phyloP scores from a whole-genome alignment of 2,329 filamentous ascomycete species.

The Dothideomycetes sp. region DNA sequence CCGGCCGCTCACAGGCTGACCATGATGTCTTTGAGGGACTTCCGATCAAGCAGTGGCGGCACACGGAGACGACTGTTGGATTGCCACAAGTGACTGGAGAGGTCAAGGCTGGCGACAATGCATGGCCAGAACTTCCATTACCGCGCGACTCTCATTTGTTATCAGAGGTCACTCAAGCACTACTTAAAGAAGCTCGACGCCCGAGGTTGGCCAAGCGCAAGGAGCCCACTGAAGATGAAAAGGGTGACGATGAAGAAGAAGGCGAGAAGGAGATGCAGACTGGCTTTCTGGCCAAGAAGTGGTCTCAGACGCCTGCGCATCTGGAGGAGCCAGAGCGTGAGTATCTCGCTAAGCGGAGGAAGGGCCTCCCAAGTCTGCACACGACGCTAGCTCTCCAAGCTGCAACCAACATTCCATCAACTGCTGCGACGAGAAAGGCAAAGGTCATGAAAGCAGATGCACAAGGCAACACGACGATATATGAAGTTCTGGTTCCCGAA shows the following conservation, averaged over 20 bases:
- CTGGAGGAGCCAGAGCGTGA: conserved; percentile 48
- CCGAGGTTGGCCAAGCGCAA: conserved; percentile 64
- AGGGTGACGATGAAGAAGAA: conserved; percentile 28
- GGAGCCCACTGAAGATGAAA: conserved; percentile 52
- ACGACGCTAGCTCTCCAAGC: conserved; percentile 18
- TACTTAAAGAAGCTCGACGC: conserved; percentile 70
- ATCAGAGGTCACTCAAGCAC: conserved; percentile 66
- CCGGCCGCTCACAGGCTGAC: conserved; percentile 47
- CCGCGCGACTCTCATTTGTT: conserved; percentile 74
- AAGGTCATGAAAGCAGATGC: conserved; percentile 71
- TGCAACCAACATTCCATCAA: conserved; percentile 6
- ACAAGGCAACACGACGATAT: conserved; percentile 69
- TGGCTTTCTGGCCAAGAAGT: conserved; percentile 48
- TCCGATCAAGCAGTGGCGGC: conserved; percentile 83
- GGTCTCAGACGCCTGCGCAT: conserved; percentile 45
- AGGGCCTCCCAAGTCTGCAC: conserved; percentile 46
- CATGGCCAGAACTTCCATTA: conserved; percentile 77
- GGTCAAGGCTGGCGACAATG: conserved; percentile 50
- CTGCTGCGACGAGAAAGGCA: conserved; percentile 56
- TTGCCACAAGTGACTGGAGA: conserved; percentile 55
- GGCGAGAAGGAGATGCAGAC: conserved; percentile 14
- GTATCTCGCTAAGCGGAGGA: conserved; percentile 51
- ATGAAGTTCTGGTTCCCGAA: conserved; percentile 71
- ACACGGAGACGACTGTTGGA: conserved; percentile 37
- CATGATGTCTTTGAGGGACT: conserved; percentile 63